These are phyloP conservation scores for Colletotrichum ledebouriae DNA, from an alignment of 2,329 filamentous ascomycete genomes.

Conservation along the genomic window DNA sequence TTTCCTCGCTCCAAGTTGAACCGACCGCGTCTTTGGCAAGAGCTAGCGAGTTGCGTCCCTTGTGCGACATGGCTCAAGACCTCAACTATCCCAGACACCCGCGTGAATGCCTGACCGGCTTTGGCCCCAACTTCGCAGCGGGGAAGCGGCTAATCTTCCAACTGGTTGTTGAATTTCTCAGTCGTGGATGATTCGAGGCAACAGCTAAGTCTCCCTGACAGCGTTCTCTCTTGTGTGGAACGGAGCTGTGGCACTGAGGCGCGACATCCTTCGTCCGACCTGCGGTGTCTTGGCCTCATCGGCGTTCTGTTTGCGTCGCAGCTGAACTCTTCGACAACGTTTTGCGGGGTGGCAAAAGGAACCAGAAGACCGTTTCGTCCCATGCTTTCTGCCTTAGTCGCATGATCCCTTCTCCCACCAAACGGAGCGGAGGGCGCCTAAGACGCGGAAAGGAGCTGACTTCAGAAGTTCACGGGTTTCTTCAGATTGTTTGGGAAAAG, in stretches of 20 bases:
- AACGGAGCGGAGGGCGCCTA: too few relatives aligned
- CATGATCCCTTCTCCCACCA: background rate
- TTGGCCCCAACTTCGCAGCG: background rate
- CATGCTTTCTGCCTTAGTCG: background rate
- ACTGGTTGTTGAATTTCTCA: background rate
- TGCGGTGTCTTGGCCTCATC: constrained; percentile 29
- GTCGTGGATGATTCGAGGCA: too few relatives aligned
- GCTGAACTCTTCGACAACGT: constrained; percentile 5
- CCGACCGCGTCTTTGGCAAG: background rate
- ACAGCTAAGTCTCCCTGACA: too few relatives aligned
- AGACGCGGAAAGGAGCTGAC: background rate
- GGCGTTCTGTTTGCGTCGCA: constrained; percentile 13
- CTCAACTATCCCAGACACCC: constrained; percentile 3
- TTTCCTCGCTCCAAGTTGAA: background rate
- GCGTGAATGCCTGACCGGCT: constrained; percentile 1
- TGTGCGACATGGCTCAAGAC: background rate
- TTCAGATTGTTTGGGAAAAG: background rate
- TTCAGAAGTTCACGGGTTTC: background rate
- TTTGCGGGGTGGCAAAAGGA: too few relatives aligned
- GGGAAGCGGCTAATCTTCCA: constrained; percentile 21
- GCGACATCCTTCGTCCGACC: constrained; percentile 21
- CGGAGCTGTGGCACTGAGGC: too few relatives aligned
- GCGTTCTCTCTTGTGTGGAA: too few relatives aligned
- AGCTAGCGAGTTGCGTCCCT: constrained; percentile 9
- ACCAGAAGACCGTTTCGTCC: background rate